These are phyloP conservation scores for Eragrostis curvula DNA, from an alignment of 176 grass and related monocot species.

Conservation along the genomic window DNA sequence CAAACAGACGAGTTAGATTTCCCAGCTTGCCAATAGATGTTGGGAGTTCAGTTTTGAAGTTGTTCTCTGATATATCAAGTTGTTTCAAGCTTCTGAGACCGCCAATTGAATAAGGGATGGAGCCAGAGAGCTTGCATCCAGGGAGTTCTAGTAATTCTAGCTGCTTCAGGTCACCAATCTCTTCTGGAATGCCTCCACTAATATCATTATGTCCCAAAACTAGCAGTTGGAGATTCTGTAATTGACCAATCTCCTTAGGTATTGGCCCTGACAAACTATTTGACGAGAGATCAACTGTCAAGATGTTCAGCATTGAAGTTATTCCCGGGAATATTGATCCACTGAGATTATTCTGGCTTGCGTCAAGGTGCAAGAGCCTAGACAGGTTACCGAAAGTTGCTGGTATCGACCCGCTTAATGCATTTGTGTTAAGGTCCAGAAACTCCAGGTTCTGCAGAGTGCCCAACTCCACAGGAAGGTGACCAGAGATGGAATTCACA, in stretches of 20 bases:
- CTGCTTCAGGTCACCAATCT: slow-evolving; percentile 69
- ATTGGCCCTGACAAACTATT: slow-evolving; percentile 76
- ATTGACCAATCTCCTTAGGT: slow-evolving; percentile 66
- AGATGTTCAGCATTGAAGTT: slow-evolving; percentile 56
- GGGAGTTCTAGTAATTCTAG: slow-evolving; percentile 66
- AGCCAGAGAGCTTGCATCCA: slow-evolving; percentile 71
- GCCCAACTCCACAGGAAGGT: slow-evolving; percentile 72
- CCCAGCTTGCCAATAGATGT: slow-evolving; percentile 61
- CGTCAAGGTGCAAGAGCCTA: slow-evolving; percentile 72
- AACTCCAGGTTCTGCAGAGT: slow-evolving; percentile 66
- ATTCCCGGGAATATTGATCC: slow-evolving; percentile 80
- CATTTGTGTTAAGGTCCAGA: slow-evolving; percentile 66
- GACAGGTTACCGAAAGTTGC: slow-evolving; percentile 65
- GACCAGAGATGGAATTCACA: slow-evolving; percentile 61
- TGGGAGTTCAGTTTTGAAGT: slow-evolving; percentile 72
- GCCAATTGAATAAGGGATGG: slow-evolving; percentile 64
- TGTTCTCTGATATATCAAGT: slow-evolving; percentile 91
- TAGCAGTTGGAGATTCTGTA: slow-evolving; percentile 58
- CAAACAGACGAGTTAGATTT: slow-evolving; percentile 64
- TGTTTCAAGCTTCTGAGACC: slow-evolving; percentile 70
- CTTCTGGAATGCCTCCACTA: slow-evolving; percentile 68
- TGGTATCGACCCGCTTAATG: slow-evolving; percentile 69
- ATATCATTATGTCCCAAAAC: slow-evolving; percentile 72
- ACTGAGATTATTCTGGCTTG: slow-evolving; percentile 65
- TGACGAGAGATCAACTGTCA: slow-evolving; percentile 81